Conservation (phyloP, 2,329 filamentous ascomycete genomes). For the Fusarium sp. region DNA sequence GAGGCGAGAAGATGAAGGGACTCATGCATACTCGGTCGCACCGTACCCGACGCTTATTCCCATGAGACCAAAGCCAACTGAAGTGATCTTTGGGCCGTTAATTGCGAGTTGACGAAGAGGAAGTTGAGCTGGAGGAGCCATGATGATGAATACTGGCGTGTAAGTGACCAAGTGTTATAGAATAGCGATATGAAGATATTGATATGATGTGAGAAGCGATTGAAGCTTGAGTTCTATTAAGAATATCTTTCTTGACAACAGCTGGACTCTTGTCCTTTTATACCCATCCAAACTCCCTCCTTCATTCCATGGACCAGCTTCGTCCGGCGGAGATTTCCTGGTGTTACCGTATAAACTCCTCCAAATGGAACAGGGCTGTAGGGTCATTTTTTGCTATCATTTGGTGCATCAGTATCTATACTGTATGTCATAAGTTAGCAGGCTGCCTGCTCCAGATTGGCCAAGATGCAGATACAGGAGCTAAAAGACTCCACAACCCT, state of each 20-base stretch:
- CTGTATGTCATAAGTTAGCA: too few species aligned
- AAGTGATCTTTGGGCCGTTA: constrained; percentile 64
- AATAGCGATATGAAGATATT: not conserved
- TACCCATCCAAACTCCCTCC: not conserved
- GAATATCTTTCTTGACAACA: not conserved
- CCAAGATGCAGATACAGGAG: too few species aligned
- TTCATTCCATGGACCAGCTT: not conserved
- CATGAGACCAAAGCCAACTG: constrained; percentile 68
- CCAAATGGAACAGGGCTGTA: too few species aligned
- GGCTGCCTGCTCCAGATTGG: too few species aligned
- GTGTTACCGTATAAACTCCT: too few species aligned
- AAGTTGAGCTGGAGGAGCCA: constrained; percentile 39
- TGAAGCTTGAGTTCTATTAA: not conserved
- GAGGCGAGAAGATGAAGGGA: too few species aligned
- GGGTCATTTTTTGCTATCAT: too few species aligned
- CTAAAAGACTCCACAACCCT: too few species aligned
- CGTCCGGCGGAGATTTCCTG: too few species aligned
- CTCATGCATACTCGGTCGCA: constrained; percentile 36
- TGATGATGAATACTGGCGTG: constrained; percentile 12
- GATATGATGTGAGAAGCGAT: not conserved
- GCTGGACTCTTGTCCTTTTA: constrained; percentile 6
- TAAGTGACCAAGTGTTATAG: not conserved
- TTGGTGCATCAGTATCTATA: too few species aligned
- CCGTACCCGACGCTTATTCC: constrained; percentile 59
- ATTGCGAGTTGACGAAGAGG: constrained; percentile 58